Evolutionary conservation across 805 yeast species (phyloP).

Genomic region (Candida ortonii): DNA sequence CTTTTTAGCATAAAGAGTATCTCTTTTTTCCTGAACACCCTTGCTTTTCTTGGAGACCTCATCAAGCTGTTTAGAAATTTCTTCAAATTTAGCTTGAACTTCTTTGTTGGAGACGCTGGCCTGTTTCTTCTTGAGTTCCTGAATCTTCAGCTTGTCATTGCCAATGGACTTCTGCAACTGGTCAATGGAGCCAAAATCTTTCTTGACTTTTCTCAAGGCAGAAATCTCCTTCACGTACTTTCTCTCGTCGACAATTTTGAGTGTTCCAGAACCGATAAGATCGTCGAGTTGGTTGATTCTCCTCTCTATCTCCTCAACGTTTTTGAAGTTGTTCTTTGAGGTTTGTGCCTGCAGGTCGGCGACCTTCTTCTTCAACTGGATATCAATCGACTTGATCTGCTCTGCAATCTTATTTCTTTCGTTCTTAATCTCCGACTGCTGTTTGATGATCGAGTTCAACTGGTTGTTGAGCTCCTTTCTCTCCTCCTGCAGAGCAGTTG

Average conservation of each 20-base stretch:
- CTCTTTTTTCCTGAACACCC: conserved; percentile 62
- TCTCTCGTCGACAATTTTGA: conserved; percentile 90
- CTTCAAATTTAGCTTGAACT: conserved; percentile 64
- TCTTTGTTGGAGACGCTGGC: conserved; percentile 58
- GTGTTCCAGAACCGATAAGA: conserved; percentile 69
- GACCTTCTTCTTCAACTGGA: conserved; percentile 68
- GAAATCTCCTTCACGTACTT: conserved; percentile 81
- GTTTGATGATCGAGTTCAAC: conserved; percentile 43
- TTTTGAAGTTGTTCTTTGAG: conserved; percentile 67
- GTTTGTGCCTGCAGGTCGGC: conserved; percentile 70
- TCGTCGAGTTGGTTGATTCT: conserved; percentile 66
- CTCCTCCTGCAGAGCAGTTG: conserved; percentile 50
- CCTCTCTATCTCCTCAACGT: conserved; percentile 64
- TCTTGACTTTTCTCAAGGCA: conserved; percentile 72
- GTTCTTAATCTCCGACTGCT: conserved; percentile 33
- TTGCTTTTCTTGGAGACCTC: conserved; percentile 60
- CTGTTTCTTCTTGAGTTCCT: conserved; percentile 68
- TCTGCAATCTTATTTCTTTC: conserved; percentile 42
- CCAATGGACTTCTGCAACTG: conserved; percentile 78
- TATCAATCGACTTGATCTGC: conserved; percentile 70
- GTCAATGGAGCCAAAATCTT: conserved; percentile 72
- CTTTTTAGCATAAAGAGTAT: conserved; percentile 61
- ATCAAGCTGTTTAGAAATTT: conserved; percentile 66
- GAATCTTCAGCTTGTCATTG: conserved; percentile 69
- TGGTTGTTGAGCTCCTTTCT: conserved; percentile 46